Evolutionary conservation across 208 protist genomes (phyloP).

Genomic region (Trypanosomatidae sp.): DNA sequence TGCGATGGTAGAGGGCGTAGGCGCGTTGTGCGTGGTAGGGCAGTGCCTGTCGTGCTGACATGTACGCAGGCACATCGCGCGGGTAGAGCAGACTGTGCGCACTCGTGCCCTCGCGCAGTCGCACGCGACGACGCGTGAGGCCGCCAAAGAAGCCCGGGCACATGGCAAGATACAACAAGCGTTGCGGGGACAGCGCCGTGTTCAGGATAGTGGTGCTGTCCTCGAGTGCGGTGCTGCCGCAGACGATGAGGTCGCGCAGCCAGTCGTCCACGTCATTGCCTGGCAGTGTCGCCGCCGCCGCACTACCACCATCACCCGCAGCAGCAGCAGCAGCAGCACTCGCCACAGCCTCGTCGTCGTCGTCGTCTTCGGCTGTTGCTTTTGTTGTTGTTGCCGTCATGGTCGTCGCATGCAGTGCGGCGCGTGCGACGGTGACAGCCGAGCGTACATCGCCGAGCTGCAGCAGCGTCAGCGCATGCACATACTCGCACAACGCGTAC

Average conservation of each 20-base stretch:
- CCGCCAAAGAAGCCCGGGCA: conserved; percentile 62
- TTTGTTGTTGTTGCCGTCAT: too few relatives aligned
- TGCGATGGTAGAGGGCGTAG: conserved; percentile 15
- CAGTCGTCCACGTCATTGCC: conserved; percentile 13
- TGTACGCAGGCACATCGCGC: conserved; percentile 19
- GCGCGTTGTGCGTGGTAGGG: conserved; percentile 59
- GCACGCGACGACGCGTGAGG: conserved; percentile 21
- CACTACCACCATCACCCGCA: too few relatives aligned
- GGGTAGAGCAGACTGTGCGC: conserved; percentile 32
- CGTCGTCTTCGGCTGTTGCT: too few relatives aligned
- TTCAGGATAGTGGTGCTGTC: conserved; percentile 36
- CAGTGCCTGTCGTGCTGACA: conserved; percentile 35
- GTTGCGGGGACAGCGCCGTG: conserved; percentile 25
- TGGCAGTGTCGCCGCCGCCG: too few relatives aligned
- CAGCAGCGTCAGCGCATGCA: conserved; percentile 57
- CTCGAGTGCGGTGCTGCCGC: conserved; percentile 38
- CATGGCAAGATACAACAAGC: conserved; percentile 40
- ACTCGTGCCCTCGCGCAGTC: conserved; percentile 9
- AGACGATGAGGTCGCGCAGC: conserved; percentile 23
- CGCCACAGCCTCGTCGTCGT: too few relatives aligned
- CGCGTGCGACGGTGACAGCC: too few relatives aligned
- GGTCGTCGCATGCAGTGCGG: too few relatives aligned
- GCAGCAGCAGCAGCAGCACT: too few relatives aligned
- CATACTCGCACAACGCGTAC: conserved; percentile 33
- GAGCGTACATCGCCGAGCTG: conserved; percentile 47